Base-by-base conservation (phyloP, 2,329 filamentous ascomycete genomes). In the Teratosphaeria gauchensis region DNA sequence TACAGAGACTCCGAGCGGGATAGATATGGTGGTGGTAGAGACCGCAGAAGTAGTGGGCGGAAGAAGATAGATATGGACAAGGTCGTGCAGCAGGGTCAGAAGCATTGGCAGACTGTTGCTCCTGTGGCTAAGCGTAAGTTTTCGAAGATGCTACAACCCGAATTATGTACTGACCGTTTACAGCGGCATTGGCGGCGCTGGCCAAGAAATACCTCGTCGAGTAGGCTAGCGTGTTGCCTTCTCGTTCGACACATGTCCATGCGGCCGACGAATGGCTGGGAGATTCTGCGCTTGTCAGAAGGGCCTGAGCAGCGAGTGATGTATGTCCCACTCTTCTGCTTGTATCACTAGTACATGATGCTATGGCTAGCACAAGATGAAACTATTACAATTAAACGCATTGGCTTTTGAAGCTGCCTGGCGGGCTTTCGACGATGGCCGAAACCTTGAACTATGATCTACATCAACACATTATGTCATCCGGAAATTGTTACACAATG, bases 71-170 rank as follows among this genome's bases (percentile, higher is more conserved):
- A 67, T 42, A 58, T 67, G 33, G 61, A 63, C 35, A 58, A 62
- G 14, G 61, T 69, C 56, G 54, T 69, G 51, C 58, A 68, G 58
- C 67, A 65, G 61, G 66, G 68, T 9, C 61, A 71, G 62, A 69
- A 70, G 63, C 61, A 61, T 21, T 71, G 68, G 68, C 60, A 66
- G 52, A 69, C 62, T 28, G 68, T 66, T 12, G 68, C 63, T 58
- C 68, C 68, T 4, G 61, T 71, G 19, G 68, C 68, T 19, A 71
- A 69, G 61, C 68, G 42, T 48, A 21, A 48, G 42, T 48, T 1
- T 8, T 16, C 19, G 9, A 48, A 19, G 2, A 21, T 19, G 0
- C 6, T 11, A 21, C 21, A 5, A 4, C 21, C 21, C 8, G 9
- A 8, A 21, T 4, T 3, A 9, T 4, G 4, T 1, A 48, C 42